Base-by-base conservation (phyloP, 2,329 filamentous ascomycete species). In the Calycina herbarum region DNA sequence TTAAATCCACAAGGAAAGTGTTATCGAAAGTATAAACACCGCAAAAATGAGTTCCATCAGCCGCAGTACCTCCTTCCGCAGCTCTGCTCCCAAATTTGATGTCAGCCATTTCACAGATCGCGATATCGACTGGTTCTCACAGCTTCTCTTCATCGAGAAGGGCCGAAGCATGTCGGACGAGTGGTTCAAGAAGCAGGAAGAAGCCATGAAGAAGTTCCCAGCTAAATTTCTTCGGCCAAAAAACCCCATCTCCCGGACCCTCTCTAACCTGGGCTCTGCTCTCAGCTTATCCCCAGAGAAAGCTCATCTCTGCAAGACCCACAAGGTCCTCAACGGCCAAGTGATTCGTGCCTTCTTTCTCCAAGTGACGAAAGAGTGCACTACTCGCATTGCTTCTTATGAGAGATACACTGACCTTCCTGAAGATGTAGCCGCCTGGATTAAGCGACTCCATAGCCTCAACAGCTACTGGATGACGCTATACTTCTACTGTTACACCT, bases 391-490 rank as follows among this genome's bases (percentile, higher is more conserved):
- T 17, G 29, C 6, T 11, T 10, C 56, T 7, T 2, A 8, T 4
- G 29, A 15, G 24, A 13, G 20, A 4, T 5, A 27, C 10, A 11
- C 20, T 27, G 48, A 54, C 48, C 20, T 54, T 27, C 56, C 56
- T 10, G 29, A 35, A 24, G 56, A 45, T 15, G 57, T 59, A 27
- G 3, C 31, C 3, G 57, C 35, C 5, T 59, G 57, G 33, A 38
- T 59, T 7, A 42, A 27, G 15, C 33, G 57, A 10, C 54, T 72
- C n/a, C 69, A 72, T 17, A 58, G 17, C 5, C 24, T 74, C n/a
- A 74, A 73, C 29, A 65, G 64, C 42, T 66, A 73, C 35, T 75
- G 81, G 79, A 77, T 82, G 17, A 69, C 73, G 1, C 70, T 73
- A 0, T 61, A 71, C 0, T 69, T 78, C 2, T 83, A 82, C 66